Evolutionary conservation across 2,329 filamentous ascomycete species (phyloP).

Genomic region (Thelonectria olida): DNA sequence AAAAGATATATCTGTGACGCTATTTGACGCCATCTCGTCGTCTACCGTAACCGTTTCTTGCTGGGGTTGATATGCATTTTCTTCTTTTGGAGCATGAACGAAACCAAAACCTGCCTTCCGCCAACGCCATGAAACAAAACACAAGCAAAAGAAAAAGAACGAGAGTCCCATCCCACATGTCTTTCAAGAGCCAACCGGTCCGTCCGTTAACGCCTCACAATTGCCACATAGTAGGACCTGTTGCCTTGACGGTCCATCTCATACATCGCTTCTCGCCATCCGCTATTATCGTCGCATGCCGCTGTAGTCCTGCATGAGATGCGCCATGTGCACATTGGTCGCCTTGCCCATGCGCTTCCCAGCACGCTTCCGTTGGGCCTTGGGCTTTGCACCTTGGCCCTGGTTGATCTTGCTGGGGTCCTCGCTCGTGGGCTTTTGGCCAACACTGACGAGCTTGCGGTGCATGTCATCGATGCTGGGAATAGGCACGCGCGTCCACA

Average conservation of each 20-base stretch:
- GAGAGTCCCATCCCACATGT: not conserved
- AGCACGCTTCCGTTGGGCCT: slow-evolving; percentile 77
- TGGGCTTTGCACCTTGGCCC: slow-evolving; percentile 63
- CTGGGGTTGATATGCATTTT: slow-evolving; percentile 7
- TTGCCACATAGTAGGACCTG: not conserved
- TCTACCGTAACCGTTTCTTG: slow-evolving; percentile 6
- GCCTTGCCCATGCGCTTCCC: slow-evolving; percentile 78
- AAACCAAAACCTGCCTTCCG: slow-evolving; percentile 9
- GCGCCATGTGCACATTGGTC: slow-evolving; percentile 88
- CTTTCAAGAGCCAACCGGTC: not conserved
- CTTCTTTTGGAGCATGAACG: not conserved
- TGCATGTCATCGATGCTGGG: slow-evolving; percentile 81
- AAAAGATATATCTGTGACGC: slow-evolving; percentile 11
- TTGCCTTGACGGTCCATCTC: not conserved
- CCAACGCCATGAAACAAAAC: slow-evolving; percentile 8
- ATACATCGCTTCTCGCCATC: not conserved
- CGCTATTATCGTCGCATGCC: slow-evolving; percentile 52
- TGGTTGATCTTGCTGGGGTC: slow-evolving; percentile 66
- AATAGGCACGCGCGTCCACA: slow-evolving; percentile 84
- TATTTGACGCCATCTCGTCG: slow-evolving; percentile 6
- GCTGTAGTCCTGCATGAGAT: slow-evolving; percentile 79
- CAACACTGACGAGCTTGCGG: slow-evolving; percentile 77
- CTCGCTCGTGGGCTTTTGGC: slow-evolving; percentile 85
- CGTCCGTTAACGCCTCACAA: not conserved
- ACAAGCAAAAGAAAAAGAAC: not conserved